Evolutionary conservation across 352 stramenopile genomes (phyloP).

Genomic region (Phytophthora pisi): DNA sequence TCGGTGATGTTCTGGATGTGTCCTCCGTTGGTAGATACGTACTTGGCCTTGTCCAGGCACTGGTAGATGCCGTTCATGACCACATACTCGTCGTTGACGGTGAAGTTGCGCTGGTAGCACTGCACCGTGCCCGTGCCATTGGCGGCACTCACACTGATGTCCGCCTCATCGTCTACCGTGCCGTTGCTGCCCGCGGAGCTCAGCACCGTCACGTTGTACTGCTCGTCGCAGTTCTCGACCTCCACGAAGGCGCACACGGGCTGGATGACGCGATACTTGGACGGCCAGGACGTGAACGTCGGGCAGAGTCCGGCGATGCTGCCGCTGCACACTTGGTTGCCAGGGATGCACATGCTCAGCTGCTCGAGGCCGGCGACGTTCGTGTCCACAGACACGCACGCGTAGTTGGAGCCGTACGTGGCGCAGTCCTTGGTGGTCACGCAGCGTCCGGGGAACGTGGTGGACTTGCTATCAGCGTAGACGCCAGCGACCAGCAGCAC

Average conservation of each 20-base stretch:
- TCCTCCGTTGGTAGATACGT: slow-evolving; percentile 55
- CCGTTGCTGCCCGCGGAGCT: slow-evolving; percentile 34
- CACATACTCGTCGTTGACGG: slow-evolving; percentile 41
- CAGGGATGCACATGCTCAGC: slow-evolving; percentile 75
- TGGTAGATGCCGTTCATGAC: slow-evolving; percentile 79
- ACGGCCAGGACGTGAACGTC: slow-evolving; percentile 77
- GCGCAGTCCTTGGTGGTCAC: slow-evolving; percentile 52
- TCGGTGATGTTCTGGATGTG: slow-evolving; percentile 71
- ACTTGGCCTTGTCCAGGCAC: slow-evolving; percentile 74
- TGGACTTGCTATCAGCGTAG: slow-evolving; percentile 36
- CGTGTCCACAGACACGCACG: slow-evolving; percentile 75
- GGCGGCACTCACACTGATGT: slow-evolving; percentile 24
- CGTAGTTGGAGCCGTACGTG: slow-evolving; percentile 61
- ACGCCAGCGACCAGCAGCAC: slow-evolving; percentile 23
- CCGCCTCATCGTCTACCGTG: slow-evolving; percentile 24
- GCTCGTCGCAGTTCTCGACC: slow-evolving; percentile 67
- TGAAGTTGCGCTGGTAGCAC: slow-evolving; percentile 76
- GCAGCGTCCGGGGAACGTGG: slow-evolving; percentile 62
- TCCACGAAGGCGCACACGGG: slow-evolving; percentile 73
- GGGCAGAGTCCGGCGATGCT: slow-evolving; percentile 66
- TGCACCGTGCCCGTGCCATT: slow-evolving; percentile 56
- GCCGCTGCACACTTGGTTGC: slow-evolving; percentile 59
- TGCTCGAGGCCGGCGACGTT: slow-evolving; percentile 58
- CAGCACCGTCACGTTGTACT: slow-evolving; percentile 45
- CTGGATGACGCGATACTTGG: slow-evolving; percentile 70